Percentiles rank a stretch among this genome's conserved stretches.
Conservation (phyloP, 352 stramenopile species). For the Nothophytophthora sp. region DNA sequence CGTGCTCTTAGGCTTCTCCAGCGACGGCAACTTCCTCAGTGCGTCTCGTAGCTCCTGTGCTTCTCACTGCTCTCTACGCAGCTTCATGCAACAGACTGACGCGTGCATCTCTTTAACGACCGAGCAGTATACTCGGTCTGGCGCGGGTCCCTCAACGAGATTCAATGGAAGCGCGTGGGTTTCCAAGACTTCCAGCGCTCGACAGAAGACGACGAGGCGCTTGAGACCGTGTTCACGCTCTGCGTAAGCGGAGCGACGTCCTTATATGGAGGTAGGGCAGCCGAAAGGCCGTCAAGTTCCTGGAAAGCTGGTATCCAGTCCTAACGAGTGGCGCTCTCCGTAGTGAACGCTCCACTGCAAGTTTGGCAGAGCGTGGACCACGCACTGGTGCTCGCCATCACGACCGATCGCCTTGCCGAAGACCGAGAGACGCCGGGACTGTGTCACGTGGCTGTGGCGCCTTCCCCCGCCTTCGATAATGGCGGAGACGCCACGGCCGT, state of each 20-base stretch:
- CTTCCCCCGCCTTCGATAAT: constrained; percentile 29
- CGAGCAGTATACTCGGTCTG: constrained; percentile 63
- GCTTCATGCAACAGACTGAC: too few relatives aligned
- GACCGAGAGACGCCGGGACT: constrained; percentile 23
- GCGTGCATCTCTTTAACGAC: not conserved
- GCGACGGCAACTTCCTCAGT: constrained; percentile 66
- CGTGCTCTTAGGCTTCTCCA: constrained; percentile 71
- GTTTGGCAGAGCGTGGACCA: constrained; percentile 67
- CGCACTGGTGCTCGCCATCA: constrained; percentile 45
- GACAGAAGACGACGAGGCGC: constrained; percentile 7
- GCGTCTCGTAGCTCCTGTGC: too few relatives aligned
- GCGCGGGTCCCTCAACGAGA: constrained; percentile 33
- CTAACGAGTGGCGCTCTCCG: too few relatives aligned
- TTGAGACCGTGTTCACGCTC: constrained; percentile 15
- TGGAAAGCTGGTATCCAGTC: not conserved
- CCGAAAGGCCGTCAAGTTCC: not conserved
- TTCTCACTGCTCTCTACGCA: too few relatives aligned
- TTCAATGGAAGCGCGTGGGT: constrained; percentile 52
- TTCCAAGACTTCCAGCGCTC: constrained; percentile 12
- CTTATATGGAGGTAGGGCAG: constrained; percentile 2
- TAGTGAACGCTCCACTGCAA: constrained; percentile 29
- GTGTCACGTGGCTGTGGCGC: constrained; percentile 46
- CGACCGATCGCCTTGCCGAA: constrained; percentile 19
- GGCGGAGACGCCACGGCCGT: constrained; percentile 7
- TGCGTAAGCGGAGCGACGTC: constrained; percentile 15